Evolutionary conservation across 441 rosid genomes (phyloP), one percentile per base, ranked within the genome.

Genomic region (Codiaeum variegatum): DNA sequence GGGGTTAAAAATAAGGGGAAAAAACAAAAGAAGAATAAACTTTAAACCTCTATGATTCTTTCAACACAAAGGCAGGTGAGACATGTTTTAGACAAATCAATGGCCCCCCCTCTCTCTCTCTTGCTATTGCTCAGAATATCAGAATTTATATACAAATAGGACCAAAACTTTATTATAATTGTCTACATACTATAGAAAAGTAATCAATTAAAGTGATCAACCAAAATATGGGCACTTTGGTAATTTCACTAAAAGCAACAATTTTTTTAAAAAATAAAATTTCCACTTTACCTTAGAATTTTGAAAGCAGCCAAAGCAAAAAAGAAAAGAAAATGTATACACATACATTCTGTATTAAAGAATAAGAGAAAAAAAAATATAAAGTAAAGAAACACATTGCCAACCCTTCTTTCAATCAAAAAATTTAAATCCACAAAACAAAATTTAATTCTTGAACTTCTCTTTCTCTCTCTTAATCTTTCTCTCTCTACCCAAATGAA

Each of bases 171-270:
- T 78, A 78, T 82, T 74, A 79, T 60, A 64, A 32, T 7, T 61
- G 81, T 69, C 61, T 26, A 29, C 31, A 42, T 60, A 62, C 61
- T 71, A 61, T 29, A 34, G 38, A 67, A 75, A 79, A 73, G 63
- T 11, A 60, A 55, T 62, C 24, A 58, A 71, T 81, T 44, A 74
- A 71, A 69, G 63, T 59, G 64, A 42, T 69, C 32, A 13, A 55
- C 56, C 13, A 29, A 65, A 7, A 36, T 36, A 36, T 23, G 87
- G 88, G 82, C 64, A 82, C 13, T 69, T 3, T 31, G 28, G 85
- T 85, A 71, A 85, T 82, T 85, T 68, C 82, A 77, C 42, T 67
- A 79, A 85, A 88, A 81, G 90, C 82, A 78, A 40, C 82, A 69
- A 71, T 36, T 59, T 75, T 36, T 36, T 4, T 36, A 36, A n/a